These are phyloP conservation scores for Penicillium sp. DNA, from an alignment of 2,329 filamentous ascomycete genomes.

Conservation along the genomic window DNA sequence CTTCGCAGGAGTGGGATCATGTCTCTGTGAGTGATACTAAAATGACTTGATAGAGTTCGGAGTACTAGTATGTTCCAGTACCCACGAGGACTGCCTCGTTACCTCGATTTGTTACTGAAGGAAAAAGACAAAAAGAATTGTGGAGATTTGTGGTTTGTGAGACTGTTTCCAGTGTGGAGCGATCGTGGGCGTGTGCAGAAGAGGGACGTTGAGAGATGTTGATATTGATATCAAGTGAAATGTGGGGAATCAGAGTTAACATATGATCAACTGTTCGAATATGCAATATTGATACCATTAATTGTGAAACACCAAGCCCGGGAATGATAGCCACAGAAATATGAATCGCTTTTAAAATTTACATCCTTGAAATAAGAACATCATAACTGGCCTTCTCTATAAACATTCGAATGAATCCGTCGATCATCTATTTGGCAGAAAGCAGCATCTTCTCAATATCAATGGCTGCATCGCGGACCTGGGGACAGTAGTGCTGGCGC, in stretches of 20 bases:
- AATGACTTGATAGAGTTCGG: neutral
- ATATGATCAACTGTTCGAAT: neutral
- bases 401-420: neutral
- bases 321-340: neutral
- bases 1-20: neutral
- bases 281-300: neutral
- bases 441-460: slow-evolving; percentile 67
- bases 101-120: neutral
- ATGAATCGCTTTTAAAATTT: neutral
- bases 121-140: neutral
- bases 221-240: neutral
- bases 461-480: slow-evolving; percentile 74
- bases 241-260: neutral
- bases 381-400: neutral
- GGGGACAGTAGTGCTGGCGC: slow-evolving; percentile 80
- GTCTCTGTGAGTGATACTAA: neutral
- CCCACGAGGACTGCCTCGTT: neutral
- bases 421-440: slow-evolving; percentile 27
- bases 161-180: neutral
- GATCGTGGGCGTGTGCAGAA: neutral
- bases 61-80: neutral
- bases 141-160: neutral
- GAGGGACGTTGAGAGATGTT: neutral
- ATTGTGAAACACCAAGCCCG: neutral
- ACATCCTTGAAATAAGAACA: neutral